Base-by-base conservation (phyloP, 306 rosid genomes). In the Lathyrus oleraceus region DNA sequence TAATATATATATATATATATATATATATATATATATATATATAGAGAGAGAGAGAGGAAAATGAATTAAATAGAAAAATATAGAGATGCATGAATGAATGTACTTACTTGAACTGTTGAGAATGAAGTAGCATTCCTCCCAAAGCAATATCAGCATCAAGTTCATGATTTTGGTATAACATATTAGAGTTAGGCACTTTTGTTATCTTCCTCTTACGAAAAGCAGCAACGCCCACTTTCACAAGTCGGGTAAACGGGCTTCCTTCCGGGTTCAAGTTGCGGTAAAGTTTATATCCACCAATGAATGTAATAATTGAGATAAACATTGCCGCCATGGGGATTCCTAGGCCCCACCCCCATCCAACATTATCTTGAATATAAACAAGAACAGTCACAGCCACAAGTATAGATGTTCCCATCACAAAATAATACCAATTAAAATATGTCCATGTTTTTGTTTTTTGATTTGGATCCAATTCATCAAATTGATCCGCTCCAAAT, bases 381-480 rank as follows among this genome's bases (percentile, higher is more conserved):
- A 95, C 95, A 9, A 95, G 76, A 9, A 95, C 92, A 0, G 99
- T 95, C 6, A 95, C 96, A 11, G 99, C 92, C 70, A 95, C 87
- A 3, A 95, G 81, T 5, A 89, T 86, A 4, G 96, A 72, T 11
- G 63, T 81, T n/a, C 99, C 97, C 97, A 91, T 91, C 1, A 84
- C 89, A 63, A 95, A 95, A 38, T 88, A 95, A 76, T 95, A 91
- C 96, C 97, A 95, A 19, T 95, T 95, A 92, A 95, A 95, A 67
- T 89, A 95, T 5, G 69, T 77, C 91, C 96, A 95, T 44, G 91
- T 95, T 76, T 71, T 95, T 10, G 86, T 87, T 64, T 4, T 57
- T 57, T 57, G 62, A 2, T 27, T 57, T 57, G 92, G 85, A 71
- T 94, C 99, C 14, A 80, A 45, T 13, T 87, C 97, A 43, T 94